A percentile compares a stretch with the other conserved stretches of the same genome.
Conservation (phyloP, 1,284 basidiomycete species). For the Cryptococcus sp. region DNA sequence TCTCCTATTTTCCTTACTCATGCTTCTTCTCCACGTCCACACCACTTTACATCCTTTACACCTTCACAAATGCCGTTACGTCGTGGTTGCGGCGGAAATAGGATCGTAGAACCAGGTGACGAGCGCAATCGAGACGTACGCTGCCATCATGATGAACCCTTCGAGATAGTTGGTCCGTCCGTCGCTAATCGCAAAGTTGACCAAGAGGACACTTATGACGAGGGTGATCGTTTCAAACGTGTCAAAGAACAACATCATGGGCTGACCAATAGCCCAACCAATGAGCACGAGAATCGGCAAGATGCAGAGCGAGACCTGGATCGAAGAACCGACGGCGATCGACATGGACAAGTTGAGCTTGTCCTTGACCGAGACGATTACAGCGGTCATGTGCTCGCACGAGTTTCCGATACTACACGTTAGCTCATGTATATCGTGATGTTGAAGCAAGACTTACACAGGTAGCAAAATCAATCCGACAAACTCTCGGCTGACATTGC, state of each 20-base stretch:
- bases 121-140: constrained; percentile 44
- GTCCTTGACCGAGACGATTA: constrained; percentile 73
- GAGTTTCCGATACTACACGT: constrained; percentile 58
- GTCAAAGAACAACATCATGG: constrained; percentile 48
- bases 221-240: constrained; percentile 46
- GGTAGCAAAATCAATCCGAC: constrained; percentile 82
- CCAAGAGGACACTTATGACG: constrained; percentile 62
- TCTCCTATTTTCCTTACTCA: no score
- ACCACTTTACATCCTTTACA: no score
- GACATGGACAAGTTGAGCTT: constrained; percentile 53
- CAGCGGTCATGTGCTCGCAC: constrained; percentile 79
- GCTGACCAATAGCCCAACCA: constrained; percentile 50
- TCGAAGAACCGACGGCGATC: constrained; percentile 78
- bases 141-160: constrained; percentile 54
- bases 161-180: constrained; percentile 79
- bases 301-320: constrained; percentile 83
- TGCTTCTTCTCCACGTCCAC: no score
- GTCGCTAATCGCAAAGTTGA: constrained; percentile 74
- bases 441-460: constrained; percentile 14
- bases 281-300: constrained; percentile 62
- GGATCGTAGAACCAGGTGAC: constrained; percentile 29
- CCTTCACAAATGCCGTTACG: no score
- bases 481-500: constrained; percentile 58
- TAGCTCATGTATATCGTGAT: no score
- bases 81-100: background rate